These are phyloP conservation scores for Serendipita sp. DNA, from an alignment of 768 basidiomycete species.

Conservation along the genomic window DNA sequence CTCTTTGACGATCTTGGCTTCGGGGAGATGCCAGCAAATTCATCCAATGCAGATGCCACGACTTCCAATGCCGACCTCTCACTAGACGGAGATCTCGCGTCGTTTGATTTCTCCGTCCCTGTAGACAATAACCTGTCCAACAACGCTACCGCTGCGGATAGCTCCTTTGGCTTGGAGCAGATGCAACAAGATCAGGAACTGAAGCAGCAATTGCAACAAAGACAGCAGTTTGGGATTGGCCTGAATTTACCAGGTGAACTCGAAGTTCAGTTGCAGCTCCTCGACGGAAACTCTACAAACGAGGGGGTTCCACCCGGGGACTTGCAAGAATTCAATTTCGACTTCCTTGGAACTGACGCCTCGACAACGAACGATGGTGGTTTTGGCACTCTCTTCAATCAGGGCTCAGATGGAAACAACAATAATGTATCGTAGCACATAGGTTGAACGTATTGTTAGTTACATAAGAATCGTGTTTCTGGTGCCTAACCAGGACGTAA, in stretches of 20 bases:
- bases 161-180: neutral
- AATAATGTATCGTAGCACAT: no score
- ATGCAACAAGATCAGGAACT: neutral
- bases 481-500: neutral
- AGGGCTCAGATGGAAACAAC: no score
- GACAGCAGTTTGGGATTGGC: neutral
- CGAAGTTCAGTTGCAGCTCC: neutral
- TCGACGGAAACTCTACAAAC: neutral
- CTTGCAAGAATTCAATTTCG: neutral
- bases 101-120: neutral
- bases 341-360: neutral
- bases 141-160: neutral
- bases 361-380: neutral
- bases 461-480: neutral
- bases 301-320: neutral
- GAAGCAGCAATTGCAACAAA: neutral
- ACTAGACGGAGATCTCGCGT: neutral
- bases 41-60: neutral
- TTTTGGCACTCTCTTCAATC: neutral
- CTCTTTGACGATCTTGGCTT: conserved; percentile 1
- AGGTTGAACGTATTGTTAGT: neutral
- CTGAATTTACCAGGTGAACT: neutral
- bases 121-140: neutral
- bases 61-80: neutral
- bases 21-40: neutral